Percentiles rank a stretch among this genome's conserved stretches.
phyloP scores from a whole-genome alignment of 1,284 basidiomycete species.

The Trichosporon sp. region DNA sequence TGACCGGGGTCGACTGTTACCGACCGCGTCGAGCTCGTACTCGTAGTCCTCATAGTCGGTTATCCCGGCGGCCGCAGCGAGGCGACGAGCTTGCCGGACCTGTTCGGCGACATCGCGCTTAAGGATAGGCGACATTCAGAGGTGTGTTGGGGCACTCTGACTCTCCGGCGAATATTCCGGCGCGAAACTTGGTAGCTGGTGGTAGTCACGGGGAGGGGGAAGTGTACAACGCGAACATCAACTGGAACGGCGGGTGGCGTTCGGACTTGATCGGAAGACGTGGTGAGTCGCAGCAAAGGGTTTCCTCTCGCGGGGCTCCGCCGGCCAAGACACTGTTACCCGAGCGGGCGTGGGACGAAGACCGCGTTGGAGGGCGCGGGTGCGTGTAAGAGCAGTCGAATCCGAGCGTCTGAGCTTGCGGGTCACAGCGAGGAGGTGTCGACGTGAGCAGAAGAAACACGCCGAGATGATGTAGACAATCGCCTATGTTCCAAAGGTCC shows the following conservation, averaged over 20 bases:
- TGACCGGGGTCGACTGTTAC: background rate
- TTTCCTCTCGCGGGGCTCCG: background rate
- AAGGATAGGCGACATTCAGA: constrained; percentile 44
- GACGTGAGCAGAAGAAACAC: background rate
- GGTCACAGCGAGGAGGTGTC: background rate
- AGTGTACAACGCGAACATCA: background rate
- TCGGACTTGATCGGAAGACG: constrained; percentile 1
- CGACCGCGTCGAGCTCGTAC: constrained; percentile 20
- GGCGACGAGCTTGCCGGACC: constrained; percentile 41
- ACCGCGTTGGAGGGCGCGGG: background rate
- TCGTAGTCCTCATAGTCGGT: constrained; percentile 19
- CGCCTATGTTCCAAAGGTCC: background rate
- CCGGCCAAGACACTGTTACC: background rate
- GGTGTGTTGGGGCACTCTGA: background rate
- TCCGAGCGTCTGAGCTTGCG: background rate
- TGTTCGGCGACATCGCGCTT: constrained; percentile 44
- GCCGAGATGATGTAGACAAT: background rate
- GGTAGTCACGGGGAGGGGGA: background rate
- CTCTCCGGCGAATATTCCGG: background rate
- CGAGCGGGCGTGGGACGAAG: background rate
- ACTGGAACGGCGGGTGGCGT: background rate
- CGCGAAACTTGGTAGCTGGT: background rate
- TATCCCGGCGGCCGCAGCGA: constrained; percentile 31
- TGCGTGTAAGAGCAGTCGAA: background rate
- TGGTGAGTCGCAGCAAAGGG: constrained; percentile 1